Base-by-base conservation (phyloP, 2,329 filamentous ascomycete species). In the Pseudogymnoascus sp. region DNA sequence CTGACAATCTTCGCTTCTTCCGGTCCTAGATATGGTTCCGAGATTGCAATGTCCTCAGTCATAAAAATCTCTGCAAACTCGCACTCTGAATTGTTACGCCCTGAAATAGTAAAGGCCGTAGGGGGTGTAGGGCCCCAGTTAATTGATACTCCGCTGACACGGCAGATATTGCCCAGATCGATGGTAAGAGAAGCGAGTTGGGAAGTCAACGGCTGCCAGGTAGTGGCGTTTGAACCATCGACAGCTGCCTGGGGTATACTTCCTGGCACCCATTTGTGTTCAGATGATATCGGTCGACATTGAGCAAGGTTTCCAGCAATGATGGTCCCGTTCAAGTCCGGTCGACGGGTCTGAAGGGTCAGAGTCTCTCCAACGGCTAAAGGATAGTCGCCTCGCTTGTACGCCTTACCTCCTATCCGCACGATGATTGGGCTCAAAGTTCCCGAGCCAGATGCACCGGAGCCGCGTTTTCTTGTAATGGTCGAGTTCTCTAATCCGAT, bases 201-300 rank as follows among this genome's bases (percentile, higher is more conserved):
- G 59, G 80, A 80, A 0, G 80, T 77, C 10, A 74, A 70, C 0
- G 86, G 84, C 68, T 88, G 85, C 86, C 86, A 89, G 68, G 82
- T 83, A 0, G 86, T 89, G 33, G 80, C 83, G 3, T 81, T 76
- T 5, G 84, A 83, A 60, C 87, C 87, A 68, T 89, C 87, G 61
- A 87, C 80, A 2, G 84, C 85, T 0, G 81, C 79, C 62, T 87
- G 78, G 0, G 86, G 84, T 73, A 87, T 87, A 71, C 88, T 86
- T n/a, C 86, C 87, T 0, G 83, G 80, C 35, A 78, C 73, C 68
- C 78, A 82, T 1, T 71, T 69, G 28, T 77, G 69, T 0, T 76
- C 71, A 0, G 81, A 81, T 42, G 70, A 70, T 1, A 80, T 78
- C 2, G 80, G 76, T 17, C 75, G 78, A 71, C 86, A 88, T 74